Evolutionary conservation across 805 yeast genomes (phyloP), one percentile per base, ranked within the genome.

Genomic region (Candida yuanshanica): DNA sequence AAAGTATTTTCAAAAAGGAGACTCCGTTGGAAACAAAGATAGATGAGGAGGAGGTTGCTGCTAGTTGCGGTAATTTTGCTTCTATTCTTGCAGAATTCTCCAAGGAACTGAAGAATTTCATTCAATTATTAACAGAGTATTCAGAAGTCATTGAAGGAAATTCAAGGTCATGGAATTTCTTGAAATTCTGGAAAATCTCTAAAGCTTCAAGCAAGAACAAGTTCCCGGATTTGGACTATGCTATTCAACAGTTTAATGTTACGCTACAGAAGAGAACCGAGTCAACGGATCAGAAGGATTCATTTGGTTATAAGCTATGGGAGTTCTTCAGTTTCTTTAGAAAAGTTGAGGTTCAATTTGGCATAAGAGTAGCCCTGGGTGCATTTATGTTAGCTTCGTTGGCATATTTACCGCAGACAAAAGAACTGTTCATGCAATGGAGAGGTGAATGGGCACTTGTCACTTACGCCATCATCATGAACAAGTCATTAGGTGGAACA

Each of bases 401-500:
- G 41, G 95, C 95, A 2, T 85, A 78, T 51, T 53, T 75, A 21
- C 79, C 81, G 3, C 54, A 57, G 11, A 76, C 88, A 0, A 67
- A 79, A 38, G 65, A 67, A 5, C 46, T 56, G 1, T 87, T 85
- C 51, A 70, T 64, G 36, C 70, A 67, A 33, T 84, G 87, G 88
- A 64, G 90, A 48, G 82, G 83, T 13, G 95, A 86, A 57, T 86
- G 95, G 95, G 80, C 88, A 0, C 62, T 86, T 29, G 84, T 83
- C n/a, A 80, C 89, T 0, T 86, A 78, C 50, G 79, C 86, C 51
- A 81, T 86, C 41, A 83, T 86, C 66, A 85, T 86, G 91, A 83
- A 82, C 51, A 84, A 84, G 52, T 81, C 90, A 1, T 64, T 85
- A 5, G 95, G 95, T 9, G 95, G 95, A 0, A 87, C 95, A 0